Evolutionary conservation across 768 basidiomycete genomes (phyloP).

Genomic region (Dacryopinax spathularia): DNA sequence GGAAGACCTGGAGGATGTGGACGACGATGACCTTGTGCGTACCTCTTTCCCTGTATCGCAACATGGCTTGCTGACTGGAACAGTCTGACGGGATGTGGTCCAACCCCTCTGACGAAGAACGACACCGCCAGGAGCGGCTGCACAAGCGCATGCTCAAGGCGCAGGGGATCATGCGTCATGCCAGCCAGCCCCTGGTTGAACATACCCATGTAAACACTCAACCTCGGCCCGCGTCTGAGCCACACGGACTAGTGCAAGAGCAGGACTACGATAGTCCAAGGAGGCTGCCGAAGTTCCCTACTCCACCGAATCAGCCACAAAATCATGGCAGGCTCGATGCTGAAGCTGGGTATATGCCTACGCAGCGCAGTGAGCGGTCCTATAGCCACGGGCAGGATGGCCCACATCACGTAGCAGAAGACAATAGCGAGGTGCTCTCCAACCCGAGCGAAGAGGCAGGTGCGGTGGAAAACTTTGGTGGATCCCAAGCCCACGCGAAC

Average conservation of each 20-base stretch:
- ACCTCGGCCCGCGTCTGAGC: not conserved
- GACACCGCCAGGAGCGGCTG: conserved; percentile 51
- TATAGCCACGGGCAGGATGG: not conserved
- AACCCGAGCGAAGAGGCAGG: conserved; percentile 69
- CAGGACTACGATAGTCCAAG: conserved; percentile 50
- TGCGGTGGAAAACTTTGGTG: not conserved
- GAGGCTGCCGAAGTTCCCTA: conserved; percentile 65
- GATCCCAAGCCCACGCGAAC: not conserved
- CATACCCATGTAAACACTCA: no score
- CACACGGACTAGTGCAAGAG: not conserved
- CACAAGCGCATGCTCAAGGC: conserved; percentile 47
- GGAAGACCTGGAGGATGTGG: conserved; percentile 28
- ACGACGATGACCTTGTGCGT: conserved; percentile 51
- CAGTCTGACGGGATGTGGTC: conserved; percentile 36
- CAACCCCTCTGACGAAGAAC: conserved; percentile 81
- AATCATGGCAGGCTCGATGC: not conserved
- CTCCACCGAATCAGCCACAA: conserved; percentile 35
- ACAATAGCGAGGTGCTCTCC: conserved; percentile 53
- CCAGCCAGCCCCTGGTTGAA: not conserved
- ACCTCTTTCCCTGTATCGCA: not conserved
- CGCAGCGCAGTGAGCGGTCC: not conserved
- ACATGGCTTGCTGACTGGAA: conserved; percentile 13
- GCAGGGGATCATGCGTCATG: conserved; percentile 15
- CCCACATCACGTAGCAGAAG: no score
- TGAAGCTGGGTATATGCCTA: conserved; percentile 24